A percentile compares a stretch with the other conserved stretches of the same genome.
phyloP scores from a whole-genome alignment of 2,329 filamentous ascomycete genomes.

The Fusarium sp. region DNA sequence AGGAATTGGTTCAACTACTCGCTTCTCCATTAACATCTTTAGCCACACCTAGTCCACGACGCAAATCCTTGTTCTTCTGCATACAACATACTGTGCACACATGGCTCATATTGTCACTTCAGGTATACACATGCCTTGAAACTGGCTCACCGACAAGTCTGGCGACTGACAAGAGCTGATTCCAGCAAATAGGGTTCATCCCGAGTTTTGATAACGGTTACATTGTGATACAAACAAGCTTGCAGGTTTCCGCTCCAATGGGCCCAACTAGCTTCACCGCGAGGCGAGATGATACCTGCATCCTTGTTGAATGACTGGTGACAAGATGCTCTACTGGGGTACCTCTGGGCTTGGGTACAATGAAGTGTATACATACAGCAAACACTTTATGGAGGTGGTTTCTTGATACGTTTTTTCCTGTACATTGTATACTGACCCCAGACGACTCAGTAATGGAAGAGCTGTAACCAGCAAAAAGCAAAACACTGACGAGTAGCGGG shows the following conservation, averaged over 20 bases:
- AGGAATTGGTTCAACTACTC: conserved; percentile 13
- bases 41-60: conserved; percentile 11
- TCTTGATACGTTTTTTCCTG: not conserved
- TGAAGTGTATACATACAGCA: not conserved
- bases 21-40: conserved; percentile 8
- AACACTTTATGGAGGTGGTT: not conserved
- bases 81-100: conserved; percentile 4
- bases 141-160: conserved; percentile 30
- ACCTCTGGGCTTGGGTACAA: conserved; percentile 14
- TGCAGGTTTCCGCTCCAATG: conserved; percentile 36
- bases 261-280: conserved; percentile 21
- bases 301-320: conserved; percentile 24
- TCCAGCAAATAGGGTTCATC: conserved; percentile 44
- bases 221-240: conserved; percentile 37
- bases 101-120: conserved; percentile 10
- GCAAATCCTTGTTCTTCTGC: conserved; percentile 18
- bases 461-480: conserved; percentile 32
- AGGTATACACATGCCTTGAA: conserved; percentile 12
- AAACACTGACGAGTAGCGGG: conserved; percentile 9
- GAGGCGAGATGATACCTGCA: conserved; percentile 22
- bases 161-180: conserved; percentile 21
- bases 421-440: not conserved
- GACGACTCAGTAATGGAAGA: conserved; percentile 5
- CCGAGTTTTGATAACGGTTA: conserved; percentile 36
- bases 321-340: conserved; percentile 8